These are phyloP conservation scores for Monilinia polystroma DNA, from an alignment of 2,329 filamentous ascomycete species.

Conservation along the genomic window DNA sequence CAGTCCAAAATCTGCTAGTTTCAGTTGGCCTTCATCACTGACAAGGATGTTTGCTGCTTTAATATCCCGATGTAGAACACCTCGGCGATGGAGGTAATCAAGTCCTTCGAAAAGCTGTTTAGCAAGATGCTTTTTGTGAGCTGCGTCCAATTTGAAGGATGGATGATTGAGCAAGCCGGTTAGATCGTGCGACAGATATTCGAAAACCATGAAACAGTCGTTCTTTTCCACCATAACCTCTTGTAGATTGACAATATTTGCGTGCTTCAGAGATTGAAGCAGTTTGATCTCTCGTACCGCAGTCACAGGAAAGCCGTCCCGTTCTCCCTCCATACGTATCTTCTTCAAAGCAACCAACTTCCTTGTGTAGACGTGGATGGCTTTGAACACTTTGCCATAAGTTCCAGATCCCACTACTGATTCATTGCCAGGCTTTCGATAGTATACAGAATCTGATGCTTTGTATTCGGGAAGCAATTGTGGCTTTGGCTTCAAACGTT, in stretches of 20 bases:
- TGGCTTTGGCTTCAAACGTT: slow-evolving; percentile 69
- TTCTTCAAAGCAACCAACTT: slow-evolving; percentile 82
- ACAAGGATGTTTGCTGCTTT: slow-evolving; percentile 98
- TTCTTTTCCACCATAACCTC: slow-evolving; percentile 99
- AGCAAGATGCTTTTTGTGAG: slow-evolving; percentile 90
- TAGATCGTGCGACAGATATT: slow-evolving; percentile 94
- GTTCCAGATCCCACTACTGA: slow-evolving; percentile 95
- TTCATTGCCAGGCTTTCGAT: slow-evolving; percentile 93
- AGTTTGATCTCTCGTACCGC: slow-evolving; percentile 90
- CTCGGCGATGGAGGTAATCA: slow-evolving; percentile 86
- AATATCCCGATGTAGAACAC: slow-evolving; percentile 96
- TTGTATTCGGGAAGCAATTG: slow-evolving; percentile 69
- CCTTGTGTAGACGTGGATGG: slow-evolving; percentile 87
- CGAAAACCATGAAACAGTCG: slow-evolving; percentile 99
- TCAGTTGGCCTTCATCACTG: slow-evolving; percentile 82
- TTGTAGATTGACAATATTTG: slow-evolving; percentile 77
- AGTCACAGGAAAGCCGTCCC: slow-evolving; percentile 87
- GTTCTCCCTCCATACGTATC: slow-evolving; percentile 90
- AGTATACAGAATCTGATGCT: slow-evolving; percentile 85
- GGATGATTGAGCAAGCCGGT: slow-evolving; percentile 95
- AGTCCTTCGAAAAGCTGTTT: slow-evolving; percentile 91
- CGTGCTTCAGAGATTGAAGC: slow-evolving; percentile 79
- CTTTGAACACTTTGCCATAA: slow-evolving; percentile 94
- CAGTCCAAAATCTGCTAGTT: slow-evolving; percentile 93
- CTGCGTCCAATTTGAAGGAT: slow-evolving; percentile 76